Evolutionary conservation across 768 basidiomycete genomes (phyloP).

Genomic region (Lanmaoa rubissima): DNA sequence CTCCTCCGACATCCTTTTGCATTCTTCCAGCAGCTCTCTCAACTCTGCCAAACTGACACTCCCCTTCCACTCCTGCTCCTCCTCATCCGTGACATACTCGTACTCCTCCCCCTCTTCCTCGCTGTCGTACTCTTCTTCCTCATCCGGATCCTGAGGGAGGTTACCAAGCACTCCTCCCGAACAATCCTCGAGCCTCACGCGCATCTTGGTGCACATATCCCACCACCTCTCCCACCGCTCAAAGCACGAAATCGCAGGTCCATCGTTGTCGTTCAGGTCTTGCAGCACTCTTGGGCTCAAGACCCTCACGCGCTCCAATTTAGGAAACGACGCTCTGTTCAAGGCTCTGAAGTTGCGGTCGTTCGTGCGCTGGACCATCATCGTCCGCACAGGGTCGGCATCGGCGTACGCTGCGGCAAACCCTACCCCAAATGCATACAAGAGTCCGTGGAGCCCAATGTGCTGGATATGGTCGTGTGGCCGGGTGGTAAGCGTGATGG

Average conservation of each 20-base stretch:
- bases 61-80: slow-evolving; percentile 28
- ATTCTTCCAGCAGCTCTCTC: slow-evolving; percentile 56
- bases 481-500: slow-evolving; percentile 41
- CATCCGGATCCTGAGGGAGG: slow-evolving; percentile 32
- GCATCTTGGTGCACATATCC: slow-evolving; percentile 46
- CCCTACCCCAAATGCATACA: slow-evolving; percentile 68
- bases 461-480: slow-evolving; percentile 58
- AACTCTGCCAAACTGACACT: slow-evolving; percentile 41
- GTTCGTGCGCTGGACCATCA: slow-evolving; percentile 53
- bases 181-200: slow-evolving; percentile 71
- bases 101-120: slow-evolving; percentile 34
- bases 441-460: slow-evolving; percentile 68
- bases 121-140: slow-evolving; percentile 34
- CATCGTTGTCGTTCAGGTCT: slow-evolving; percentile 53
- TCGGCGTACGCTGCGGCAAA: slow-evolving; percentile 43
- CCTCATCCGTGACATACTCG: slow-evolving; percentile 33
- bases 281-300: slow-evolving; percentile 53
- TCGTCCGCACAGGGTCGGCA: slow-evolving; percentile 43
- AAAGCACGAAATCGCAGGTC: slow-evolving; percentile 42
- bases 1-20: slow-evolving; percentile 43
- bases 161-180: slow-evolving; percentile 62
- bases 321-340: slow-evolving; percentile 57
- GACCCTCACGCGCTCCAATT: slow-evolving; percentile 55
- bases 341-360: slow-evolving; percentile 61
- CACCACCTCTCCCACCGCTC: slow-evolving; percentile 74